These are phyloP conservation scores for Neoconidiobolus thromboides DNA, from an alignment of 371 early-diverging fungal species.

Conservation along the genomic window DNA sequence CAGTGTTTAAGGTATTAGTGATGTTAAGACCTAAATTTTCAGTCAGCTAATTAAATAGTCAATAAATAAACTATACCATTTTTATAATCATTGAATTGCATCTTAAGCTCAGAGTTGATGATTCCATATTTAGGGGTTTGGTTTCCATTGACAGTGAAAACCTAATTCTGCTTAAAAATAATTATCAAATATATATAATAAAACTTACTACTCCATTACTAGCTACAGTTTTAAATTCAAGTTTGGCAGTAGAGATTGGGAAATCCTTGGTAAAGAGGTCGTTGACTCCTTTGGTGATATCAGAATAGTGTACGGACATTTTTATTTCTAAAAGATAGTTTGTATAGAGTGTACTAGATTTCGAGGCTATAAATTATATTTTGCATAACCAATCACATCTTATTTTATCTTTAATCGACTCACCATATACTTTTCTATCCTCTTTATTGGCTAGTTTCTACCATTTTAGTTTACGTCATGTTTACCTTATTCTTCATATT, in stretches of 20 bases:
- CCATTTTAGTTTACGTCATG: too few relatives aligned
- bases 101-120: constrained; percentile 89
- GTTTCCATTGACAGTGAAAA: constrained; percentile 84
- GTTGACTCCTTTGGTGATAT: constrained; percentile 86
- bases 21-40: constrained; percentile 33
- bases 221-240: constrained; percentile 90
- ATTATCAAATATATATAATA: neutral
- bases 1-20: constrained; percentile 89
- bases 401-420: too few relatives aligned
- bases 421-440: too few relatives aligned
- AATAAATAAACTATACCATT: constrained; percentile 27
- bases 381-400: too few relatives aligned
- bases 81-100: constrained; percentile 84
- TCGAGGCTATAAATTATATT: too few relatives aligned
- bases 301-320: constrained; percentile 50
- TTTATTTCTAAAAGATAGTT: neutral
- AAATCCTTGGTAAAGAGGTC: constrained; percentile 93
- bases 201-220: constrained; percentile 79
- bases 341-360: too few relatives aligned
- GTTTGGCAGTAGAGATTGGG: constrained; percentile 82
- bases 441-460: too few relatives aligned
- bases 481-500: too few relatives aligned
- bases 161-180: constrained; percentile 21
- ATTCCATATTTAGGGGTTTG: constrained; percentile 86
- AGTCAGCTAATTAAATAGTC: neutral